Evolutionary conservation across 768 basidiomycete species (phyloP), one percentile per base, ranked within the genome.

Genomic region (Termitomyces sp.): DNA sequence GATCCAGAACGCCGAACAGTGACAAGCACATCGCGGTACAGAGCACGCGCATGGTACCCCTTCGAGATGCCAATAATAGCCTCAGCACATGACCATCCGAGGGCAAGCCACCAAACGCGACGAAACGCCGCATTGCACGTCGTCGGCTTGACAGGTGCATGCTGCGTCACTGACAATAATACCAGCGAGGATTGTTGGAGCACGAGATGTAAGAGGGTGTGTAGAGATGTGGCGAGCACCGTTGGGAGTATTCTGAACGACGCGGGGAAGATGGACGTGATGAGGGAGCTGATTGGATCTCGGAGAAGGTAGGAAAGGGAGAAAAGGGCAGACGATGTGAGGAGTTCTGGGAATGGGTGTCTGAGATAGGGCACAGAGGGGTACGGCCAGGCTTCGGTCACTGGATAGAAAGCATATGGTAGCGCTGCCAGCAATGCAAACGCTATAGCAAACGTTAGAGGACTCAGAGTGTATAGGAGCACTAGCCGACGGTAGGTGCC

Each of bases 61-160:
- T 92, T 91, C 55, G 75, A 73, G 54, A 92, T 77, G 5, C 84
- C 82, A 1, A 84, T 83, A 23, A 80, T 62, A 5, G 86, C 86
- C 63, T 91, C 91, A 4, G 84, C 86, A 7, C 81, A 71, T 13
- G 88, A 87, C 86, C 87, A 91, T 0, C 88, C 88, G 2, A 93
- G 75, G 2, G 87, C 86, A 40, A 90, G 72, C 86, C 86, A 90
- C 89, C 91, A 92, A 4, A 88, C 82, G 33, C 82, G 78, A 23
- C 72, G 69, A 74, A 93, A 93, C 4, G 83, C 81, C 1, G 74
- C 66, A 61, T 85, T 77, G 57, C 70, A 74, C 77, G 82, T 86
- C 8, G 81, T 84, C 44, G 86, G 79, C 35, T 70, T 73, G 60
- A 67, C 67, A 32, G 67, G 65, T 65, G 76, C 73, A 61, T 77